These are phyloP conservation scores for Yamadazyma oceani DNA, from an alignment of 1,139 yeast species.

Conservation along the genomic window DNA sequence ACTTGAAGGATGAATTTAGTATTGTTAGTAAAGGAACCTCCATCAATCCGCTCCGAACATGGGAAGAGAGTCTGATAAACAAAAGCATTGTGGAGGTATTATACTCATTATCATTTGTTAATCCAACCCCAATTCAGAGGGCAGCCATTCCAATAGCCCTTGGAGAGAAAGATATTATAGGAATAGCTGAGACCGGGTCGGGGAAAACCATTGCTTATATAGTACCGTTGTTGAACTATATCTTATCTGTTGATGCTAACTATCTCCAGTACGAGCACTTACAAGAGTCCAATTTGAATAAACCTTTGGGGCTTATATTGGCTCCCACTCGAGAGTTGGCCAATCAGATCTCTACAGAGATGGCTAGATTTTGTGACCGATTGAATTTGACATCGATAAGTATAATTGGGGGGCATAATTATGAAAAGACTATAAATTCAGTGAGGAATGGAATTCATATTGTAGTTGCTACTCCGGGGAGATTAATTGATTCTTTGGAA, in stretches of 20 bases:
- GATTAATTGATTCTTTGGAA: conserved; percentile 78
- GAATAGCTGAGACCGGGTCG: conserved; percentile 95
- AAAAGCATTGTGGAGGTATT: conserved; percentile 37
- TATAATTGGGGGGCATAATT: conserved; percentile 86
- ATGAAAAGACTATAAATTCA: conserved; percentile 68
- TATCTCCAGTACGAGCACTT: conserved; percentile 35
- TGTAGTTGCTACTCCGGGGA: conserved; percentile 91
- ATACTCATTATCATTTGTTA: conserved; percentile 43
- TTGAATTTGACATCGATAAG: conserved; percentile 57
- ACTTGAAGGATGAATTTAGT: conserved; percentile 74
- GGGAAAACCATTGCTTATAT: conserved; percentile 90
- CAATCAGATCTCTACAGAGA: conserved; percentile 73
- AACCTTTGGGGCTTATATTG: conserved; percentile 61
- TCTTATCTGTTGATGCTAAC: conserved; percentile 41
- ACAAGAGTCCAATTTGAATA: conserved; percentile 30
- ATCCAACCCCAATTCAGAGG: conserved; percentile 89
- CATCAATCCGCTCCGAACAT: conserved; percentile 64
- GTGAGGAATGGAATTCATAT: conserved; percentile 72
- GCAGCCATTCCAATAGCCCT: conserved; percentile 81
- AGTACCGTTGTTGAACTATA: conserved; percentile 66
- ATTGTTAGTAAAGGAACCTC: conserved; percentile 59
- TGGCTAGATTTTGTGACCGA: conserved; percentile 46
- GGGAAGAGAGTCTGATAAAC: conserved; percentile 67
- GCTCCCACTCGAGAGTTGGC: conserved; percentile 97
- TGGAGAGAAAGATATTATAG: conserved; percentile 64